Base-by-base conservation (phyloP, 495 filamentous ascomycete genomes). In the Aspergillus hancockii region DNA sequence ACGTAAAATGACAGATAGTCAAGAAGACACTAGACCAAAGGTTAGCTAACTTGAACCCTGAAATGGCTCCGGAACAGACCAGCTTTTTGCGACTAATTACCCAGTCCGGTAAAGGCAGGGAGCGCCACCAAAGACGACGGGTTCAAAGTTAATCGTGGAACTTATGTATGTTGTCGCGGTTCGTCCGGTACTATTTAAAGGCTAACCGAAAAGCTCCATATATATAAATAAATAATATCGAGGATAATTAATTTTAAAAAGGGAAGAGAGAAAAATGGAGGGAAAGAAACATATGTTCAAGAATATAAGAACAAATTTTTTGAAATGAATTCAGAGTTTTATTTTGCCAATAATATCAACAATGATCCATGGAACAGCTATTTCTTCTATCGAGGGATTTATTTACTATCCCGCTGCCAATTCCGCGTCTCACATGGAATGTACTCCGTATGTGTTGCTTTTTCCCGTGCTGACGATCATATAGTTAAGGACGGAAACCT, bases 71-170 rank as follows among this genome's bases (percentile, higher is more conserved):
- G 13, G 38, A 41, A 41, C 38, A 1, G 43, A 1, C 43, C 23
- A 47, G 43, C 43, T 22, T 47, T 19, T 9, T 22, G 21, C 43
- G 43, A 47, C 43, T 47, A 47, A 23, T 47, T 23, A 23, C 43
- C 43, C 3, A 13, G 4, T 47, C 23, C 7, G 19, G 43, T 47
- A 47, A 47, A 40, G 19, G 43, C 5, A 14, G 12, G 18, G 19
- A 19, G 7, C 38, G 38, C 38, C 38, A 14, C 32, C 8, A 36
- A 36, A 36, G 32, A 7, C 36, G 43, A 14, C 43, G 21, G 21
- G 43, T 47, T 47, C 43, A 47, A 47, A 47, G 43, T 47, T 47
- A 47, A 47, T 47, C 43, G 43, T 47, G 8, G 8, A n/a, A 47
- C 19, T 23, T 47, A 23, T 47, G 18, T 47, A 47, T 22, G 38